Evolutionary conservation across 176 grass and related monocot species (phyloP).

Genomic region (Ensete ventricosum): DNA sequence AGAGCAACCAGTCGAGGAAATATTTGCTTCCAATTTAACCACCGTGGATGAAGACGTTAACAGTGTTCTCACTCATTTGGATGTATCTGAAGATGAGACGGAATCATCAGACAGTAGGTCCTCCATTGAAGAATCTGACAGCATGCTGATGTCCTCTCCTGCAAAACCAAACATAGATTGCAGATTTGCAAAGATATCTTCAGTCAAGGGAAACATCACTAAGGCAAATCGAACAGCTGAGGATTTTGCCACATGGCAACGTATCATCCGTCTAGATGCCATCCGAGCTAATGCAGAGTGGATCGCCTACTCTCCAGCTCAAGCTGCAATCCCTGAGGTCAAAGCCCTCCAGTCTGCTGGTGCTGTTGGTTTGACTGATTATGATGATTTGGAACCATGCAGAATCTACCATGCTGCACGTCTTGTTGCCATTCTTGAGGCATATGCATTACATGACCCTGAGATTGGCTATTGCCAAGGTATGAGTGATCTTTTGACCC

Average conservation of each 20-base stretch:
- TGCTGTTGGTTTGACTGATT: conserved; percentile 59
- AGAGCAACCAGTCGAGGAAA: conserved; percentile 33
- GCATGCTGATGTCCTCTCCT: conserved; percentile 25
- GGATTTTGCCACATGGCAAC: conserved; percentile 76
- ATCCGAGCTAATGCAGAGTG: conserved; percentile 69
- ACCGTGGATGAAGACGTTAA: conserved; percentile 25
- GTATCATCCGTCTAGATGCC: conserved; percentile 90
- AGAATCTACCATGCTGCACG: conserved; percentile 77
- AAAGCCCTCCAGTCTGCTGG: conserved; percentile 43
- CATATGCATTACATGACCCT: conserved; percentile 74
- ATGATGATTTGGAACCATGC: conserved; percentile 57
- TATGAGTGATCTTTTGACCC: conserved; percentile 94
- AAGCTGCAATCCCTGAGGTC: conserved; percentile 49
- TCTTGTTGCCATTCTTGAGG: conserved; percentile 68
- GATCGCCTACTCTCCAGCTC: conserved; percentile 50
- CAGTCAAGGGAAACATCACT: conserved; percentile 47
- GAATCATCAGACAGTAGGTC: conserved; percentile 86
- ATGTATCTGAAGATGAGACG: conserved; percentile 50
- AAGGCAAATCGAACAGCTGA: conserved; percentile 50
- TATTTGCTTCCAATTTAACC: conserved; percentile 14
- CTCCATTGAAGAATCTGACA: conserved; percentile 65
- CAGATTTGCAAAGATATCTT: conserved; percentile 40
- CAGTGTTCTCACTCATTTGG: conserved; percentile 24
- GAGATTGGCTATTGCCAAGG: conserved; percentile 95
- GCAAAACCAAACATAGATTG: conserved; percentile 49